phyloP scores from a whole-genome alignment of 225 moss, liverwort and hornwort species.

The Neckera pumila region DNA sequence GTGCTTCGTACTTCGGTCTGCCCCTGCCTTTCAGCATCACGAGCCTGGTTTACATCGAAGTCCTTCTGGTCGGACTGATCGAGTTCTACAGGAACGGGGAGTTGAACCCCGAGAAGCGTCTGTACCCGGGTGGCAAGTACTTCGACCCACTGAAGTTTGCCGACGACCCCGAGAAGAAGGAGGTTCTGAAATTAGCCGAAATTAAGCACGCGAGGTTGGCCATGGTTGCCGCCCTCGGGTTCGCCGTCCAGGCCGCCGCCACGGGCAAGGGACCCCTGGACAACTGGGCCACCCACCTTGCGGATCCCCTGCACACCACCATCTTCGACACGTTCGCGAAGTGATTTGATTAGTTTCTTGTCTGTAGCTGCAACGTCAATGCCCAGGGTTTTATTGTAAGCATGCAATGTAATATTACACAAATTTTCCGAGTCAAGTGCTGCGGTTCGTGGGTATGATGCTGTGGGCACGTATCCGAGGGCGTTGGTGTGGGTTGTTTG shows the following conservation, averaged over 20 bases:
- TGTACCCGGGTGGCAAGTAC: conserved; percentile 60
- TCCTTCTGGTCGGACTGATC: conserved; percentile 63
- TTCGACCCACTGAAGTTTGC: conserved; percentile 79
- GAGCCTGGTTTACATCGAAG: conserved; percentile 78
- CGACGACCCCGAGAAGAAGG: conserved; percentile 73
- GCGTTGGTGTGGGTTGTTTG: neutral
- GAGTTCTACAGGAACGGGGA: conserved; percentile 95
- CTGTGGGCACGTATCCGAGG: neutral
- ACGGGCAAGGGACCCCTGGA: conserved; percentile 95
- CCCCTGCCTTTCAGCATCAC: conserved; percentile 76
- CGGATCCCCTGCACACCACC: conserved; percentile 98
- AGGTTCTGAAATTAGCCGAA: conserved; percentile 80
- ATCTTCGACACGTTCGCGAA: conserved; percentile 97
- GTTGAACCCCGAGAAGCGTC: conserved; percentile 71
- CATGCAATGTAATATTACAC: conserved; percentile 39
- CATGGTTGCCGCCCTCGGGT: conserved; percentile 85
- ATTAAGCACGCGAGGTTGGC: conserved; percentile 98
- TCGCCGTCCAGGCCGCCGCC: conserved; percentile 92
- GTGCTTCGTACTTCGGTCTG: neutral
- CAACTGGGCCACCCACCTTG: conserved; percentile 96
- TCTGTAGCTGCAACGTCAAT: neutral
- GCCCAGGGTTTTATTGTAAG: conserved; percentile 14
- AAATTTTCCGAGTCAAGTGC: neutral
- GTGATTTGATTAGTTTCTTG: conserved; percentile 29
- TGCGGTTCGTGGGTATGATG: neutral